A percentile compares a stretch with the other conserved stretches of the same genome.
Conservation (phyloP, 768 basidiomycete genomes). For the Myochromella boudieri region DNA sequence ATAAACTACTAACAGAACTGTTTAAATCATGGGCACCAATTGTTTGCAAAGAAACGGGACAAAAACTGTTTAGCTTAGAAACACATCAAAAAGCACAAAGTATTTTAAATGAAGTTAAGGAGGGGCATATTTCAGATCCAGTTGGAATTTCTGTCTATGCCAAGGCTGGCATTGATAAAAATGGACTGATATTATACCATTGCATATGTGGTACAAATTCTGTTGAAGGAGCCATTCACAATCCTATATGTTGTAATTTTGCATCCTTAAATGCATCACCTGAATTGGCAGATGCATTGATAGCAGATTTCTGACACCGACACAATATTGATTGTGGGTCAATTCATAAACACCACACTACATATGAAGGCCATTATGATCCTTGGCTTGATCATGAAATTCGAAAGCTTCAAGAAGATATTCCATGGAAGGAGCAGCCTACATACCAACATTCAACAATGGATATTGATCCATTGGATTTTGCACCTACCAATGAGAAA, state of each 20-base stretch:
- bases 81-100: too few species aligned
- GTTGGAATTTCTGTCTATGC: too few species aligned
- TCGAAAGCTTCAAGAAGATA: background rate
- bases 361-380: constrained; percentile 1
- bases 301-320: constrained; percentile 17
- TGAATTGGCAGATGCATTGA: constrained; percentile 18
- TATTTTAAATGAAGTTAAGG: too few species aligned
- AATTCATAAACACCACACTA: constrained; percentile 5
- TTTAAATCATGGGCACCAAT: too few species aligned
- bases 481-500: background rate
- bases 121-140: too few species aligned
- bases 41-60: too few species aligned
- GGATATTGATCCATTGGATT: background rate
- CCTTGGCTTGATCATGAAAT: constrained; percentile 6
- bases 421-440: background rate
- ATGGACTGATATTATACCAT: constrained; percentile 17
- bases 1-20: too few species aligned
- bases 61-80: too few species aligned
- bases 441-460: constrained; percentile 1
- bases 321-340: constrained; percentile 15
- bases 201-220: constrained; percentile 21
- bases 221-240: constrained; percentile 23
- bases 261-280: constrained; percentile 21
- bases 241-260: too few species aligned
- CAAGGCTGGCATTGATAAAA: too few species aligned